phyloP scores from a whole-genome alignment of 257 asterid species.

The Avicennia marina region DNA sequence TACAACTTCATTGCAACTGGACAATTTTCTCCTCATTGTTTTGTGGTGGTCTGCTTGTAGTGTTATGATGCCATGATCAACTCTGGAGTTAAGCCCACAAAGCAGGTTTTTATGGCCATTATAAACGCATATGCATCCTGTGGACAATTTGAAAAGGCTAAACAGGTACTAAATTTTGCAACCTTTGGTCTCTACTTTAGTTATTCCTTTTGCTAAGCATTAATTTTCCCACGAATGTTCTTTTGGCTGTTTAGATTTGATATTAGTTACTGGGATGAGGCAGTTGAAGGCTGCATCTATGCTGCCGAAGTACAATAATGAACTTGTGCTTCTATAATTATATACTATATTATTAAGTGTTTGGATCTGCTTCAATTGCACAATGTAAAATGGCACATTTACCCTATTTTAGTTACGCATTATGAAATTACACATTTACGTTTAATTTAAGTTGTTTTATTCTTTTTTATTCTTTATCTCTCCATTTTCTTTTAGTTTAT shows the following conservation, averaged over 20 bases:
- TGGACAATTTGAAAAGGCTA: slow-evolving; percentile 71
- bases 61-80: slow-evolving; percentile 42
- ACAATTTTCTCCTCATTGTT: slow-evolving; percentile 23
- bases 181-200: slow-evolving; percentile 11
- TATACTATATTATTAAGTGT: too few relatives aligned
- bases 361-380: too few relatives aligned
- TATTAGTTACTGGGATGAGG: not conserved
- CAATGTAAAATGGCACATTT: too few relatives aligned
- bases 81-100: slow-evolving; percentile 50
- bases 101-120: slow-evolving; percentile 68
- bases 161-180: slow-evolving; percentile 46
- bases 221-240: not conserved
- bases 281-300: slow-evolving; percentile 2
- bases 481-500: too few relatives aligned
- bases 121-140: slow-evolving; percentile 81
- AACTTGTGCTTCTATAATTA: slow-evolving; percentile 9
- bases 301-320: not conserved
- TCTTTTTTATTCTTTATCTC: too few relatives aligned
- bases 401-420: too few relatives aligned
- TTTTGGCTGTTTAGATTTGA: not conserved
- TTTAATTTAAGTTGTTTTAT: too few relatives aligned
- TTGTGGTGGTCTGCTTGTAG: slow-evolving; percentile 41
- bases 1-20: slow-evolving; percentile 4
- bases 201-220: slow-evolving; percentile 6
- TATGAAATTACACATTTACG: too few relatives aligned